phyloP scores from a whole-genome alignment of 2,329 filamentous ascomycete genomes.

The Daldinia eschscholtzii region DNA sequence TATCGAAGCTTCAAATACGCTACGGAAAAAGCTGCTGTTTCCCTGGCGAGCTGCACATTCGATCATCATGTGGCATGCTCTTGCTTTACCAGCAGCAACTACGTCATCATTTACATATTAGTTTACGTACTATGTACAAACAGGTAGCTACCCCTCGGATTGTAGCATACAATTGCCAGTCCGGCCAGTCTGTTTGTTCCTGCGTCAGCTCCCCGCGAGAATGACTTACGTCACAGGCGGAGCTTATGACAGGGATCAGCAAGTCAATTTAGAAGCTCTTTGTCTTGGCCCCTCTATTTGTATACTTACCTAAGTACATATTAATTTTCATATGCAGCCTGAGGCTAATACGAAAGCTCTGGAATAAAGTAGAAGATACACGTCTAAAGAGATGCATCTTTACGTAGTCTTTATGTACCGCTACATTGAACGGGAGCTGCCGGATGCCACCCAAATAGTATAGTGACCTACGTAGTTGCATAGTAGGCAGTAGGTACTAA shows the following conservation, averaged over 20 bases:
- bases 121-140: constrained; percentile 29
- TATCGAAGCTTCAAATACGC: constrained; percentile 41
- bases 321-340: background rate
- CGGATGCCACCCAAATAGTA: constrained; percentile 23
- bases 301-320: constrained; percentile 13
- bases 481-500: background rate
- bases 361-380: constrained; percentile 29
- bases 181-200: constrained; percentile 33
- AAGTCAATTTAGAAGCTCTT: constrained; percentile 26
- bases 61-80: constrained; percentile 43
- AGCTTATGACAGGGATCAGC: constrained; percentile 39
- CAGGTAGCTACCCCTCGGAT: constrained; percentile 25
- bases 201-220: constrained; percentile 40
- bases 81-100: constrained; percentile 31
- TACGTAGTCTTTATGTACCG: constrained; percentile 13
- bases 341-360: constrained; percentile 23
- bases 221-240: constrained; percentile 42
- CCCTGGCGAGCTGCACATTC: constrained; percentile 36
- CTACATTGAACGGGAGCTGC: constrained; percentile 27
- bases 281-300: constrained; percentile 16
- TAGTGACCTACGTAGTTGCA: constrained; percentile 2
- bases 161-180: background rate
- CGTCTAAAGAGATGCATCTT: constrained; percentile 8
- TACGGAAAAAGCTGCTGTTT: constrained; percentile 33
- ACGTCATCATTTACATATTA: constrained; percentile 42